These are phyloP conservation scores for Hypoxylon sp. DNA, from an alignment of 2,329 filamentous ascomycete species.

Conservation along the genomic window DNA sequence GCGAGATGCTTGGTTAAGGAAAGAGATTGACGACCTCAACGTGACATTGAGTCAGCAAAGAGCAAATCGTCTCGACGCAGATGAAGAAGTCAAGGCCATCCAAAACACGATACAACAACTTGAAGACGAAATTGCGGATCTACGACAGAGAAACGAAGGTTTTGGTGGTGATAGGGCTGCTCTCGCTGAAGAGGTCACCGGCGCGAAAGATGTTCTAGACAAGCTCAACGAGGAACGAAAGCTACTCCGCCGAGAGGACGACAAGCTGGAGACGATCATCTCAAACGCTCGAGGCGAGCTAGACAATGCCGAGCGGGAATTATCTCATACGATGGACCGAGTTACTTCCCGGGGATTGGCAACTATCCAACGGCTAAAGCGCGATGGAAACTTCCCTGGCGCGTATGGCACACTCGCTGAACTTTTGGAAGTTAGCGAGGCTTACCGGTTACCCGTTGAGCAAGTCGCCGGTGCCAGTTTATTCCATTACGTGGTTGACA, in stretches of 20 bases:
- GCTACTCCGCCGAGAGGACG: constrained; percentile 86
- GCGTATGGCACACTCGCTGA: constrained; percentile 94
- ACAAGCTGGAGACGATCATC: constrained; percentile 82
- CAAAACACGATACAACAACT: constrained; percentile 75
- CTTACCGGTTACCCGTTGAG: constrained; percentile 88
- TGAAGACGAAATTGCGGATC: constrained; percentile 74
- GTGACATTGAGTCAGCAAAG: constrained; percentile 80
- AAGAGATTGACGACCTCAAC: constrained; percentile 83
- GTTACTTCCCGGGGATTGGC: constrained; percentile 86
- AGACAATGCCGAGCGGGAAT: constrained; percentile 76
- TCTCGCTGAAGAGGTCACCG: constrained; percentile 76
- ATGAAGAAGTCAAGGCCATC: constrained; percentile 80
- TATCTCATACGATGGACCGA: constrained; percentile 88
- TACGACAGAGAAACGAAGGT: constrained; percentile 79
- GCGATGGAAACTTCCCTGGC: constrained; percentile 80
- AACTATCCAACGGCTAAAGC: constrained; percentile 84
- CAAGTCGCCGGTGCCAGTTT: constrained; percentile 91
- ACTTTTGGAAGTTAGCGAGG: constrained; percentile 84
- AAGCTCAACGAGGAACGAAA: constrained; percentile 87
- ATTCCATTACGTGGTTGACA: constrained; percentile 96
- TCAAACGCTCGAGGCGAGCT: constrained; percentile 79
- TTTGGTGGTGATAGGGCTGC: constrained; percentile 78
- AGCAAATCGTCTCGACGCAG: constrained; percentile 82
- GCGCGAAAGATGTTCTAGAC: constrained; percentile 80
- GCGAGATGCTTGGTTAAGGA: constrained; percentile 82